phyloP scores from a whole-genome alignment of 768 basidiomycete species.

The Mycena vitilis region DNA sequence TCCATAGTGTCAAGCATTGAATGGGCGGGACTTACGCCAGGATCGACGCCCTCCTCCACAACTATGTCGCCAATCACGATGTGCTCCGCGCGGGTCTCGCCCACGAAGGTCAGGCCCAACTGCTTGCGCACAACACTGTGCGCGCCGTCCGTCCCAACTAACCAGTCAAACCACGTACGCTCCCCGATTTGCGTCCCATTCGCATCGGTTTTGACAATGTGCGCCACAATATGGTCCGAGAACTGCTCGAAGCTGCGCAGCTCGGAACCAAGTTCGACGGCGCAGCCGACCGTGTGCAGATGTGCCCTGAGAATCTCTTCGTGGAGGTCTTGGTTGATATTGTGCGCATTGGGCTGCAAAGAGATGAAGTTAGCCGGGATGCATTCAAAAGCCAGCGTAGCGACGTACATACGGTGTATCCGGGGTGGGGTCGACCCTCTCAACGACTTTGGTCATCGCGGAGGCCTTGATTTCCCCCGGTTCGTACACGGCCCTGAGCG shows the following conservation, averaged over 20 bases:
- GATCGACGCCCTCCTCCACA: constrained; percentile 45
- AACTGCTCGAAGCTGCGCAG: constrained; percentile 48
- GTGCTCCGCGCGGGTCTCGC: constrained; percentile 47
- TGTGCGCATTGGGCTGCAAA: constrained; percentile 34
- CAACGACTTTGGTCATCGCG: not conserved
- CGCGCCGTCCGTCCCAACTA: constrained; percentile 58
- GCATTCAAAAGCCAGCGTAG: too few species aligned
- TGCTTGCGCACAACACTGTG: constrained; percentile 51
- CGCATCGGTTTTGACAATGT: constrained; percentile 36
- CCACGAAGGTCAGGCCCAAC: constrained; percentile 55
- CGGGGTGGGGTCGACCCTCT: constrained; percentile 33
- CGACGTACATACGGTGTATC: constrained; percentile 35
- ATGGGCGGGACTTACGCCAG: constrained; percentile 38
- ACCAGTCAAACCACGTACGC: constrained; percentile 42
- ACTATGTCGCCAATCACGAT: constrained; percentile 52
- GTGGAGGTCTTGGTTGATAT: constrained; percentile 42
- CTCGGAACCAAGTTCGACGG: constrained; percentile 52
- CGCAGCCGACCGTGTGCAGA: constrained; percentile 39
- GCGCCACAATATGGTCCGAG: constrained; percentile 44
- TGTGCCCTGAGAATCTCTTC: constrained; percentile 49
- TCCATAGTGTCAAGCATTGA: too few species aligned
- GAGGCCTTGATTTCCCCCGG: constrained; percentile 26
- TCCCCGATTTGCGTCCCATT: constrained; percentile 43
- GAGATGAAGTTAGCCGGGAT: too few species aligned
- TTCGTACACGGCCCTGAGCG: constrained; percentile 31